Base-by-base conservation (phyloP, 257 asterid genomes). In the Apocynum venetum region DNA sequence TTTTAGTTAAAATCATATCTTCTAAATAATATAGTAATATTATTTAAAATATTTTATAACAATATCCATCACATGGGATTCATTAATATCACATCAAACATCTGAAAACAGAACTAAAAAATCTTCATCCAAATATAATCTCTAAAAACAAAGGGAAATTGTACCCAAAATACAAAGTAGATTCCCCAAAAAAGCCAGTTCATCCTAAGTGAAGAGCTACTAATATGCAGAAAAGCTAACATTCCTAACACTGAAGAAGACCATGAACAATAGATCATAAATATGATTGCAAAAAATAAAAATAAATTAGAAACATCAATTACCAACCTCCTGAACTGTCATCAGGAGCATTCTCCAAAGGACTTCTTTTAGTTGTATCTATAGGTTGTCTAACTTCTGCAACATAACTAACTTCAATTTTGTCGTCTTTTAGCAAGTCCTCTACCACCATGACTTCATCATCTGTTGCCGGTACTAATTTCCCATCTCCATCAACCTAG, bases 391-490 rank as follows among this genome's bases (percentile, higher is more conserved):
- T 82, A 10, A 80, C 36, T 60, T 89, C 85, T 38, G 79, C 68
- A 71, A 79, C 80, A 71, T 49, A 81, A 43, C 73, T 74, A 47
- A 74, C 72, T 82, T 87, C 87, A 80, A 78, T 77, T 81, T 84
- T 86, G 73, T 89, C 95, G 80, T 85, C 93, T 73, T 83, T 93
- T 68, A 90, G 88, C 87, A 94, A 87, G 86, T 87, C 89, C 83
- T 89, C 95, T 36, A 91, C 97, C 52, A 81, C 92, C 85, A 89
- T 87, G 81, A 94, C 88, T 79, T 94, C 97, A 83, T 91, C 96
- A 47, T 92, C 94, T 63, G 98, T 94, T 68, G 97, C 98, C n/a
- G 98, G 98, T 52, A 94, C 98, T 85, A 94, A 84, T 82, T 87
- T 88, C 75, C 98, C 98, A 83, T 85, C 78, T 67, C 91, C 97